Evolutionary conservation across 345 rosid species (phyloP).

Genomic region (Eucalyptus fibrosa): DNA sequence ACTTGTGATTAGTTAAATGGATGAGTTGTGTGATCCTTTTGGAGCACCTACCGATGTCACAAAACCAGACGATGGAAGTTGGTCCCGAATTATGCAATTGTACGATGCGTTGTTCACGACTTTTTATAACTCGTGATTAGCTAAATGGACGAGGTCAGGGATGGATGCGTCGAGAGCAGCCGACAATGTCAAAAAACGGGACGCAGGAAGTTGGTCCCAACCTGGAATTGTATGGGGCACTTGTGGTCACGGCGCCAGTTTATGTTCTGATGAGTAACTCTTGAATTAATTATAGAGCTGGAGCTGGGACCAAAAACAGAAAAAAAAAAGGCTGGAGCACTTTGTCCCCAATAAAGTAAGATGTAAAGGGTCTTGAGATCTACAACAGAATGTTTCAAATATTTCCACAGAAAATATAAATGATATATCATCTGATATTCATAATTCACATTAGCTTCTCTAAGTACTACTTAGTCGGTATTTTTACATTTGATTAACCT

Average conservation of each 20-base stretch:
- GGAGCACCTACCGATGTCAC: not conserved
- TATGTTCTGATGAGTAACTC: not conserved
- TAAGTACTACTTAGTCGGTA: not conserved
- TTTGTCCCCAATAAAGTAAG: not conserved
- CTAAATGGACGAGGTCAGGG: no score
- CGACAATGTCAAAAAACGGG: no score
- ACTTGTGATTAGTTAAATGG: not conserved
- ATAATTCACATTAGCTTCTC: not conserved
- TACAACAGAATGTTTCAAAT: not conserved
- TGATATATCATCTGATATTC: not conserved
- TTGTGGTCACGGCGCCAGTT: not conserved
- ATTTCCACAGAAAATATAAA: not conserved
- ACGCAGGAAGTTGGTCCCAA: not conserved
- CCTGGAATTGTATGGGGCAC: not conserved
- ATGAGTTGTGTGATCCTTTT: not conserved
- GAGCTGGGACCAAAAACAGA: not conserved
- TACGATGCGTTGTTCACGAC: no score
- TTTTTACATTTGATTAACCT: not conserved
- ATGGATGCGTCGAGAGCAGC: no score
- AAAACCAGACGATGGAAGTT: no score
- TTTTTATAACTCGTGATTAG: no score
- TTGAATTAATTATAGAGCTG: not conserved
- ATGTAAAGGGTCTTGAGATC: not conserved
- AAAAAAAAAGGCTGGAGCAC: not conserved
- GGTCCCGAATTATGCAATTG: no score